Evolutionary conservation across 2,329 filamentous ascomycete genomes (phyloP), one percentile per base, ranked within the genome.

Genomic region (Colletotrichum eremochloae): DNA sequence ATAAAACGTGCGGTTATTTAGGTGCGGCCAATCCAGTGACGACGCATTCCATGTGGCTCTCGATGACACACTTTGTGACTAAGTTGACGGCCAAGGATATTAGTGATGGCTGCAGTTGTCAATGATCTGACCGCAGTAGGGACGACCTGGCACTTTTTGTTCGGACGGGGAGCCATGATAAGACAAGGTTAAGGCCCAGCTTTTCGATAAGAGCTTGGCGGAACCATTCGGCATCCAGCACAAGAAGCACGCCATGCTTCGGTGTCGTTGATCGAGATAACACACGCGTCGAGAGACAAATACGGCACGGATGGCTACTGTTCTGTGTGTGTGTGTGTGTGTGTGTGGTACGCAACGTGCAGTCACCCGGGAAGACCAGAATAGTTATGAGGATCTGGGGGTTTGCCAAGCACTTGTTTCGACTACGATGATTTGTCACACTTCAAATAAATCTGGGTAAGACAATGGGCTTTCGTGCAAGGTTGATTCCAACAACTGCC

Each of bases 11-110:
- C 20, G 36, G 29, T 12, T 50, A 29, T 20, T 50, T 38, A 20
- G 46, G 61, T 42, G 48, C 20, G n/a, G 18, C 61, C 61, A 63
- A 53, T 63, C 24, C 15, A 7, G 29, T 53, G 3, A 14, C 48
- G 15, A 63, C 29, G 38, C 18, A 24, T 63, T n/a, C 33, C 46
- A 18, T 29, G n/a, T n/a, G 61, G 9, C 36, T 24, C 46, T 53
- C n/a, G n/a, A 31, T 20, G 46, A 38, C n/a, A 63, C 40, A 53
- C 15, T 15, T 20, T 11, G 38, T 48, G 11, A 48, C 46, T 48
- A 40, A 42, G 46, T 29, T 20, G 18, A 53, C 46, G 18, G n/a
- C 29, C 11, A n/a, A 48, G 58, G 8, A 2, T 3, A 12, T 6
- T 18, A 15, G 24, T 24, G 42, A 44, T 44, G 14, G 44, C 15